Conservation (phyloP, 129 eudicot genomes). For the Smallanthus sonchifolius region DNA sequence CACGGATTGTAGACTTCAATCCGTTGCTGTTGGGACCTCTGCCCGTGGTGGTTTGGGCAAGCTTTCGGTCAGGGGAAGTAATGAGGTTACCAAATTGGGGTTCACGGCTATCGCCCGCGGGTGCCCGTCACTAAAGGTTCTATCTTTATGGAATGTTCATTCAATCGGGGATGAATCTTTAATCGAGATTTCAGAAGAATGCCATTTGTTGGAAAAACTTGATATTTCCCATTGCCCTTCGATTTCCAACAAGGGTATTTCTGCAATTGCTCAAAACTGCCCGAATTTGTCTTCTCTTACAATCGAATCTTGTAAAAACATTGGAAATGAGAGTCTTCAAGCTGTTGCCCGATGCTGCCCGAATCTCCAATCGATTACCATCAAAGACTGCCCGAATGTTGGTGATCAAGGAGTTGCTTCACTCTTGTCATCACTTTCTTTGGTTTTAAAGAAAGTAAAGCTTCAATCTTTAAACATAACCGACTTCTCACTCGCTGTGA, state of each 20-base stretch:
- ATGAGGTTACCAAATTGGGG: conserved; percentile 61
- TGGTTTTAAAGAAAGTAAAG: conserved; percentile 52
- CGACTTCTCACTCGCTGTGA: conserved; percentile 81
- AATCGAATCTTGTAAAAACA: conserved; percentile 61
- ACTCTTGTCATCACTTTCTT: conserved; percentile 58
- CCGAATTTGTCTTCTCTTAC: conserved; percentile 63
- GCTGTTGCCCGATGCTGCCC: conserved; percentile 70
- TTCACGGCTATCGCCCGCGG: conserved; percentile 72
- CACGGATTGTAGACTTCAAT: conserved; percentile 75
- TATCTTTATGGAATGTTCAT: conserved; percentile 79
- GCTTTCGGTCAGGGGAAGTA: conserved; percentile 74
- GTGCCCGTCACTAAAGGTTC: conserved; percentile 81
- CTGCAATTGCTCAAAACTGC: conserved; percentile 60
- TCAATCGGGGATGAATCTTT: conserved; percentile 64
- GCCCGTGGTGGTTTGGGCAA: conserved; percentile 91
- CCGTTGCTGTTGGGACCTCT: conserved; percentile 88
- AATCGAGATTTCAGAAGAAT: conserved; percentile 65
- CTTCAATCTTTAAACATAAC: conserved; percentile 64
- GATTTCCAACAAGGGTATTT: conserved; percentile 69
- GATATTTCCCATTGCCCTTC: conserved; percentile 77
- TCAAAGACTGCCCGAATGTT: conserved; percentile 70
- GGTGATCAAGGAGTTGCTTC: conserved; percentile 84
- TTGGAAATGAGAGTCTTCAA: conserved; percentile 70
- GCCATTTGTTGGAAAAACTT: conserved; percentile 71
- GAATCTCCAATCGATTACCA: conserved; percentile 57